phyloP scores from a whole-genome alignment of 2,329 filamentous ascomycete species.

The Botrytis fabae region DNA sequence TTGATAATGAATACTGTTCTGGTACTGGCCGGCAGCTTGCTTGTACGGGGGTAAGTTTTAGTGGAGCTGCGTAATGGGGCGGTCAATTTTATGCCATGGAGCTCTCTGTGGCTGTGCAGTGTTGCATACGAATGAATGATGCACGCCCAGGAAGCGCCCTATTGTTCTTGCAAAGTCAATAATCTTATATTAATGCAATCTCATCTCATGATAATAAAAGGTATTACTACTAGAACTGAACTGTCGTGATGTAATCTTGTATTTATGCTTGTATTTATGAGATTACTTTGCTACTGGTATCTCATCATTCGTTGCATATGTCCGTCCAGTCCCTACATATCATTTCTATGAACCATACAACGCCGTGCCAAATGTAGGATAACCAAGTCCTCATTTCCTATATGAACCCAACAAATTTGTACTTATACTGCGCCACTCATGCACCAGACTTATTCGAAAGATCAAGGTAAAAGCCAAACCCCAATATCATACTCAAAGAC shows the following conservation, averaged over 20 bases:
- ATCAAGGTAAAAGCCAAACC: neutral
- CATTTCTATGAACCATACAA: neutral
- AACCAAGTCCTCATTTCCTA: neutral
- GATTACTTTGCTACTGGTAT: neutral
- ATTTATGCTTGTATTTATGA: constrained; percentile 6
- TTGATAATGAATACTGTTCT: constrained; percentile 2
- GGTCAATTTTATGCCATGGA: neutral
- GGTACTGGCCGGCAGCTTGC: constrained; percentile 8
- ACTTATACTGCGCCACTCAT: neutral
- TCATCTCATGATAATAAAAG: neutral
- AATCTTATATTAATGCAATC: neutral
- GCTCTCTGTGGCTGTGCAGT: constrained; percentile 5
- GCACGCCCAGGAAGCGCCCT: no score
- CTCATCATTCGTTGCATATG: neutral
- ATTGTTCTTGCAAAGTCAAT: neutral
- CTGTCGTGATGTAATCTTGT: neutral
- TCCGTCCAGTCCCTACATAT: neutral
- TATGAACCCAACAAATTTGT: constrained; percentile 2
- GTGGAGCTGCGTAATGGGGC: constrained; percentile 34
- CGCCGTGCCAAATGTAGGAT: constrained; percentile 9
- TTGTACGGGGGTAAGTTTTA: constrained; percentile 18
- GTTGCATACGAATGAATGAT: neutral
- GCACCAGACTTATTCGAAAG: neutral
- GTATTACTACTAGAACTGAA: neutral
- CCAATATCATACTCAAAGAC: constrained; percentile 24